Conservation (phyloP, 2,329 filamentous ascomycete species). For the Penicillium nordicum region DNA sequence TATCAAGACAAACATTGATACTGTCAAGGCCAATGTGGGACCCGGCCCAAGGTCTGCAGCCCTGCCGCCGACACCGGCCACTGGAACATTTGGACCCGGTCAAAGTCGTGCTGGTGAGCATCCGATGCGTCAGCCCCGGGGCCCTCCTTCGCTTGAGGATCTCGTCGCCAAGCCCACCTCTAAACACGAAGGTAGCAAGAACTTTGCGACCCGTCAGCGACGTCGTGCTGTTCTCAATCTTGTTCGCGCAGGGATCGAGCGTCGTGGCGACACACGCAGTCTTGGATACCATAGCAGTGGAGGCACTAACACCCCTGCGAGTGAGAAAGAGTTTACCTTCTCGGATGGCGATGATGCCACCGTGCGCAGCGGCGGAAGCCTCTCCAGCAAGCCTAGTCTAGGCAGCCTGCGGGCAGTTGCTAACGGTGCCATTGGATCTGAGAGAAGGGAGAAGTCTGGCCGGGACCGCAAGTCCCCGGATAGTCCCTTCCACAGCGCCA, state of each 20-base stretch:
- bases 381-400: slow-evolving; percentile 70
- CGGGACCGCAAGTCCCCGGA: slow-evolving; percentile 54
- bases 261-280: slow-evolving; percentile 69
- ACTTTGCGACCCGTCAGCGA: slow-evolving; percentile 89
- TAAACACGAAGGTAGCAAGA: slow-evolving; percentile 93
- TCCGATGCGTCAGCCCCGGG: slow-evolving; percentile 85
- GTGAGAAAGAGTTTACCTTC: slow-evolving; percentile 69
- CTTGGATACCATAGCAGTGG: slow-evolving; percentile 60
- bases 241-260: slow-evolving; percentile 81
- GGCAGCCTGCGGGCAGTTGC: slow-evolving; percentile 73
- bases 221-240: slow-evolving; percentile 89
- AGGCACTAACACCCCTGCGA: slow-evolving; percentile 84
- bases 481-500: slow-evolving; percentile 58
- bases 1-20: slow-evolving; percentile 46
- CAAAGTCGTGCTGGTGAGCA: slow-evolving; percentile 93
- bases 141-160: slow-evolving; percentile 88
- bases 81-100: slow-evolving; percentile 85
- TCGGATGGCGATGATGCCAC: slow-evolving; percentile 72
- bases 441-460: slow-evolving; percentile 69
- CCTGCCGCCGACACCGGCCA: slow-evolving; percentile 76
- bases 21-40: slow-evolving; percentile 49
- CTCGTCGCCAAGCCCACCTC: slow-evolving; percentile 83
- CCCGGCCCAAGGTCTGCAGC: slow-evolving; percentile 73
- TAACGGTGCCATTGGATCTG: slow-evolving; percentile 82
- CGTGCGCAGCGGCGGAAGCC: slow-evolving; percentile 73